Base-by-base conservation (phyloP, 345 rosid genomes). In the Heritiera fomes region DNA sequence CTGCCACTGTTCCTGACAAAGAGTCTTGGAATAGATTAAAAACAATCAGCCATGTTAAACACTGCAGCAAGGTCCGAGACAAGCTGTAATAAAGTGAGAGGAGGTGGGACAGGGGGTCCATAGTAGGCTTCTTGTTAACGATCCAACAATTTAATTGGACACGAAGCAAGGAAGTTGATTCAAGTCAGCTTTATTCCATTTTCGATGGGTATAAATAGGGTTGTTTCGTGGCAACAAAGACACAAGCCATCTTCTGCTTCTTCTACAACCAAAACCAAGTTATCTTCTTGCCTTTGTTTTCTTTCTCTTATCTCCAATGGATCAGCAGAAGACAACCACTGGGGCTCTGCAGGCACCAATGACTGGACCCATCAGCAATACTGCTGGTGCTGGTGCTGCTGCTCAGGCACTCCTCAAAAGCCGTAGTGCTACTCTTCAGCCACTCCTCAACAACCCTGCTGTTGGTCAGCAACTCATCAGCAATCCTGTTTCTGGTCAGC, bases 141-240 rank as follows among this genome's bases (percentile, higher is more conserved):
- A 17, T 73, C 62, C 9, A 72, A n/a, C 8, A 75, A 79, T 83
- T 83, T 80, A 69, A 82, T 85, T 86, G 84, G 82, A 46, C 1
- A 4, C 12, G 86, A 92, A 88, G 94, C 82, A 90, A 90, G 74
- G 92, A 83, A 90, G 90, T 77, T 38, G 89, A 88, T 90, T 85
- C 89, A 82, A 8, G 46, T 56, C 40, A 56, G 52, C 73, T 79
- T 75, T 74, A 80, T 81, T 81, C 81, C 75, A 34, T 34, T 78
- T n/a, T 34, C 17, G 5, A 72, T 68, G 56, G 62, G 75, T 88
- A 90, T 88, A 87, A 75, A 92, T 78, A 78, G 79, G 72, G n/a
- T 23, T 11, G 8, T 65, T 17, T 55, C 8, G 13, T 30, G 45
- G 60, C 71, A 81, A n/a, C 73, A 13, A 70, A 69, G n/a, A 50